phyloP scores from a whole-genome alignment of 2,329 filamentous ascomycete species.

The Diaporthe batatas region DNA sequence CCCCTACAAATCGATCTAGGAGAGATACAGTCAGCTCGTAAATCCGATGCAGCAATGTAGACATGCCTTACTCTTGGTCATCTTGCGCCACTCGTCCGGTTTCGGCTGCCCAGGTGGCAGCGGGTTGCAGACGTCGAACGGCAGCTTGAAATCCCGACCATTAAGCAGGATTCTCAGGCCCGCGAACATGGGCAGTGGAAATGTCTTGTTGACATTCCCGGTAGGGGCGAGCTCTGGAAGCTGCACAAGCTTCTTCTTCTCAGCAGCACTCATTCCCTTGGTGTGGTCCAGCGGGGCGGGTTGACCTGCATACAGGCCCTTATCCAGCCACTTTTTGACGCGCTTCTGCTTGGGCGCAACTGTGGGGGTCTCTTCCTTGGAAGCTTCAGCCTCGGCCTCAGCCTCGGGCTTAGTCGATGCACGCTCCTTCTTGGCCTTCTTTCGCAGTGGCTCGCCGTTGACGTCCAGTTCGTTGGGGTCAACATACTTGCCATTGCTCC shows the following conservation, averaged over 20 bases:
- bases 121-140: conserved; percentile 90
- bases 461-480: conserved; percentile 55
- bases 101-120: conserved; percentile 88
- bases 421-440: conserved; percentile 50
- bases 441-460: conserved; percentile 55
- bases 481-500: conserved; percentile 75
- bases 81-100: conserved; percentile 91
- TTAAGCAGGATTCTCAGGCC: conserved; percentile 78
- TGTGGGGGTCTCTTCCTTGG: conserved; percentile 50
- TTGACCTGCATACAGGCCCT: conserved; percentile 91
- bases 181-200: conserved; percentile 85
- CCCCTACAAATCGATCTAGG: conserved; percentile 89
- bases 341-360: conserved; percentile 58
- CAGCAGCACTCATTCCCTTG: conserved; percentile 62
- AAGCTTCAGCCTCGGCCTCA: conserved; percentile 37
- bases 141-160: conserved; percentile 87
- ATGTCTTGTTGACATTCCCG: conserved; percentile 65
- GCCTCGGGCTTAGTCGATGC: conserved; percentile 40
- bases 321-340: conserved; percentile 82
- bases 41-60: conserved; percentile 9
- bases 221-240: conserved; percentile 62
- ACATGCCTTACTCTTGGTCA: conserved; percentile 81
- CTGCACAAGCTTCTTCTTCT: conserved; percentile 65
- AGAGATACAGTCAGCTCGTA: conserved; percentile 42
- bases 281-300: conserved; percentile 63